Conservation (phyloP, 768 basidiomycete genomes). For the Chalciporus pseudorubinellus region DNA sequence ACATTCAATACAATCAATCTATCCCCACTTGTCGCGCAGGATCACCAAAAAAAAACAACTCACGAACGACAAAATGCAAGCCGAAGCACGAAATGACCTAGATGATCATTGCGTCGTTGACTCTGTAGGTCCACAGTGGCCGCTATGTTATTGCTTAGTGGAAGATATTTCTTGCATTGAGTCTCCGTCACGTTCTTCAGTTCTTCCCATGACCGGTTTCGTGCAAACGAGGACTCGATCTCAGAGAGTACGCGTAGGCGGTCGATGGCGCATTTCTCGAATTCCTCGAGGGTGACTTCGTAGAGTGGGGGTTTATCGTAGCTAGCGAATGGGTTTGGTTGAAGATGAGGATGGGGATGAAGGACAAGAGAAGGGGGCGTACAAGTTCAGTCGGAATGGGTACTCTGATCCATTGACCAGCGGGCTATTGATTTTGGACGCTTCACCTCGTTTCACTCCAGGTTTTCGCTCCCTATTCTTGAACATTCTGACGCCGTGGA, state of each 20-base stretch:
- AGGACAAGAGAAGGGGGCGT: constrained; percentile 21
- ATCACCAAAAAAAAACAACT: constrained; percentile 44
- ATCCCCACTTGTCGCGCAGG: not conserved
- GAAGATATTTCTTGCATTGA: constrained; percentile 76
- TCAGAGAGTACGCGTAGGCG: constrained; percentile 85
- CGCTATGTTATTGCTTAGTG: constrained; percentile 59
- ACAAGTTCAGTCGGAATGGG: constrained; percentile 81
- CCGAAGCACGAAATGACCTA: constrained; percentile 91
- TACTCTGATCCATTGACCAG: constrained; percentile 36
- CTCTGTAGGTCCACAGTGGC: constrained; percentile 45
- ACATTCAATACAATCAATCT: not conserved
- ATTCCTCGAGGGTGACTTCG: constrained; percentile 93
- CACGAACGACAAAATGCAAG: constrained; percentile 97
- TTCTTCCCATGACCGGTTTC: constrained; percentile 81
- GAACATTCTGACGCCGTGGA: constrained; percentile 17
- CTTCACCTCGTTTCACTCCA: not conserved
- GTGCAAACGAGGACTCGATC: constrained; percentile 85
- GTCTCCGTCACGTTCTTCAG: constrained; percentile 56
- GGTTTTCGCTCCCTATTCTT: constrained; percentile 12
- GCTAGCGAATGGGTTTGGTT: constrained; percentile 39
- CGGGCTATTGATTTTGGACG: not conserved
- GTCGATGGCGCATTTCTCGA: constrained; percentile 88
- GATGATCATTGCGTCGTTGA: constrained; percentile 79
- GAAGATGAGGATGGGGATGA: not conserved
- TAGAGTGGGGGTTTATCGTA: constrained; percentile 83